Evolutionary conservation across 345 rosid species (phyloP).

Genomic region (Rhodamnia rubescens): DNA sequence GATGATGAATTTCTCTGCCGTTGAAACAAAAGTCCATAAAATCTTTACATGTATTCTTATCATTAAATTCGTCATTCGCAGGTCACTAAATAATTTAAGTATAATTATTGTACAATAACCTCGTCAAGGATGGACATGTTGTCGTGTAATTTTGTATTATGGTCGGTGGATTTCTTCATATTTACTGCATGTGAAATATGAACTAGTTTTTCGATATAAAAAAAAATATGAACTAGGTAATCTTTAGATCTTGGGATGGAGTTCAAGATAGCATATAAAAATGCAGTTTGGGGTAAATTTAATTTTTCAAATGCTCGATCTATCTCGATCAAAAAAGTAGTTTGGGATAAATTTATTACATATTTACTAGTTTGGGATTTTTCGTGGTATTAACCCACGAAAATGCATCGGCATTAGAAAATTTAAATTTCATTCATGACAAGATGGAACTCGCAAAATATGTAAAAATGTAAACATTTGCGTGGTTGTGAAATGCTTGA

Average conservation of each 20-base stretch:
- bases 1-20: neutral
- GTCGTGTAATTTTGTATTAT: neutral
- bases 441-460: neutral
- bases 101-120: neutral
- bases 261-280: neutral
- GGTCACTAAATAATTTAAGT: neutral
- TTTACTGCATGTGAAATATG: neutral
- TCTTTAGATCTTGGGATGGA: neutral
- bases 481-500: neutral
- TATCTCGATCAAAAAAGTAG: no score
- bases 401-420: neutral
- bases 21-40: neutral
- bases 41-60: neutral
- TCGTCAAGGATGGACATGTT: neutral
- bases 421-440: neutral
- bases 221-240: neutral
- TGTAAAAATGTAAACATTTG: neutral
- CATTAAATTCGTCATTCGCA: neutral
- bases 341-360: no score
- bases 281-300: neutral
- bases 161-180: neutral
- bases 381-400: neutral
- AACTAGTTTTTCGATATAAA: neutral
- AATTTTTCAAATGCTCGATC: no score
- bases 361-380: no score